Evolutionary conservation across 2,329 filamentous ascomycete genomes (phyloP), one percentile per base, ranked within the genome.

Genomic region (Pestalotiopsis sp.): DNA sequence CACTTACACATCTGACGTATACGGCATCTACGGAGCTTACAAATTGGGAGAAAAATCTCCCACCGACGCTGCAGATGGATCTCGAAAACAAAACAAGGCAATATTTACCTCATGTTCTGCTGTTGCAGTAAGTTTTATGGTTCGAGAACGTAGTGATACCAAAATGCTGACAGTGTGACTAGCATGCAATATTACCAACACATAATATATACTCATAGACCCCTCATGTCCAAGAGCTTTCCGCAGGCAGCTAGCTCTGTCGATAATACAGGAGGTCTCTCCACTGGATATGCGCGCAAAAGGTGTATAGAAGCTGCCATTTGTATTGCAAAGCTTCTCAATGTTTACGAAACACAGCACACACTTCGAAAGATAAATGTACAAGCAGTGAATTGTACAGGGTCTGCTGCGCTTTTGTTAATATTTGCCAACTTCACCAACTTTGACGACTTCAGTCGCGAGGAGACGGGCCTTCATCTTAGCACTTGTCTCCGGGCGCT

Each of bases 271-370:
- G 3, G 38, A 38, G 38, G 66, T 9, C 65, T 52, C 4, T 59
- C 39, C 9, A 27, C 31, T 23, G 14, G 23, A n/a, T 52, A 68
- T 38, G 68, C 68, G 3, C 58, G 68, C 14, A 58, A 25, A 57
- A 66, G 55, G 52, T 69, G 68, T 27, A 64, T 69, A 27, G 71
- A 73, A 66, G 75, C 74, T 36, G 69, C 71, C 67, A 72, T 74
- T 49, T 70, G 73, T 1, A 71, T 74, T 6, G 72, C 72, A 49
- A 70, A 73, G 58, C 71, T 62, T 65, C 49, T 68, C 20, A 41
- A 31, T 12, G 57, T 70, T 3, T 72, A 72, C 62, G 71, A 72
- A 52, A 66, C 39, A 3, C 66, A 67, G 4, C 67, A 72, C 25
- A 69, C 67, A 2, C 65, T 72, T 6, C 64, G 70, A 36, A 63